A percentile compares a stretch with the other conserved stretches of the same genome.
These are phyloP conservation scores for Exophiala sp. DNA, from an alignment of 2,329 filamentous ascomycete species.

Conservation along the genomic window DNA sequence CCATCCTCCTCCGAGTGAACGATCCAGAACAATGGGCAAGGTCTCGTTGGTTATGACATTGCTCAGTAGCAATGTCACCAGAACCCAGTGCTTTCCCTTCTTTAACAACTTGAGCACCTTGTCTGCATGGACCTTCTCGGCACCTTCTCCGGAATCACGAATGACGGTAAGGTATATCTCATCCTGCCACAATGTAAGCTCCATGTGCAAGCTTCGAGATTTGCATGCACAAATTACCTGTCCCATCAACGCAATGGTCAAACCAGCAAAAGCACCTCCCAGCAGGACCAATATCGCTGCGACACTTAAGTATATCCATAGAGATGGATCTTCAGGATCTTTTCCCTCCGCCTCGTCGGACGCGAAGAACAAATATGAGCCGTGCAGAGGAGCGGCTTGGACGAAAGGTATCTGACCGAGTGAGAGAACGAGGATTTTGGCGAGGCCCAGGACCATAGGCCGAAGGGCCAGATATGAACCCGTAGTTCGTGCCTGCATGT, in stretches of 20 bases:
- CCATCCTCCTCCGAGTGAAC: constrained; percentile 89
- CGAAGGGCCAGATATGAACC: constrained; percentile 35
- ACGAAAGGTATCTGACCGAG: constrained; percentile 39
- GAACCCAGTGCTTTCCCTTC: constrained; percentile 94
- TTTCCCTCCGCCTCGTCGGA: constrained; percentile 42
- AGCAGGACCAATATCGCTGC: constrained; percentile 78
- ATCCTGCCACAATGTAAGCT: constrained; percentile 53
- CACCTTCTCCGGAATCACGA: constrained; percentile 74
- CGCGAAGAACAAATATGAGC: constrained; percentile 20
- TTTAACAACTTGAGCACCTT: constrained; percentile 76
- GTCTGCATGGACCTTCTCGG: constrained; percentile 81
- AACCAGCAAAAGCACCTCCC: constrained; percentile 88
- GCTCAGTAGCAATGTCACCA: constrained; percentile 87
- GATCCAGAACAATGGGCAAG: constrained; percentile 87
- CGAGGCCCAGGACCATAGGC: constrained; percentile 39
- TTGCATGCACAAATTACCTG: constrained; percentile 40
- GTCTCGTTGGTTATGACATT: constrained; percentile 99
- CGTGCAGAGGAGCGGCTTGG: constrained; percentile 36
- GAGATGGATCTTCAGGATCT: constrained; percentile 57
- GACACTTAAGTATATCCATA: constrained; percentile 78
- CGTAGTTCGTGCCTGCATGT: constrained; percentile 14
- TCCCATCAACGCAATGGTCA: constrained; percentile 69
- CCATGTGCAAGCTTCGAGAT: not conserved
- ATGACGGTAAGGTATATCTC: constrained; percentile 97
- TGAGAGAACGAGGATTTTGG: constrained; percentile 40